Evolutionary conservation across 257 asterid species (phyloP), one percentile per base, ranked within the genome.

Genomic region (Henckelia pumila): DNA sequence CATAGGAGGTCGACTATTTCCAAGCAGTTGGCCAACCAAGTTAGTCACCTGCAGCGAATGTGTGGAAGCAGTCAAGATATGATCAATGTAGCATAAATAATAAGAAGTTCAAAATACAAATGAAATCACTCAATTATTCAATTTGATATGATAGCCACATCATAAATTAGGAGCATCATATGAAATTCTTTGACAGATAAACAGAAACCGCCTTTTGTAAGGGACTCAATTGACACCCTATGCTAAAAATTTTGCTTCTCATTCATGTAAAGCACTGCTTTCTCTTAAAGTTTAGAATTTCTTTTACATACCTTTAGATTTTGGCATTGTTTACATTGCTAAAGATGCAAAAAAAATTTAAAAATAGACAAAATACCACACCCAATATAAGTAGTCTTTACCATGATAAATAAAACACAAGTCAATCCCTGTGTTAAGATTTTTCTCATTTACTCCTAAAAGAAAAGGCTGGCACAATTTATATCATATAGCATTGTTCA

Each of bases 11-110:
- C 82, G 79, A 78, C 69, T 84, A 70, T 82, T 84, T 59, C 96
- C 97, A 26, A 93, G 95, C 77, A 93, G 83, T 68, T 84, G 94
- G 26, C 99, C 99, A n/a, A 93, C 95, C 21, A 90, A 82, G 84
- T 81, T 86, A 2, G 92, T 90, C 75, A 90, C 97, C 99, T 93
- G 95, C 82, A 73, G 40, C 52, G 65, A 64, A 64, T 24, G 70
- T 44, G 62, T 3, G 62, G 59, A 40, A 59, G 20, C 71, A 26
- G 56, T 75, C 76, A 69, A 49, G 14, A 56, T 40, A 19, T 56
- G 63, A 49, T 56, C 6, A 49, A 66, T 9, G 53, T 61, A 35
- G 68, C 22, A 59, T 13, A 52, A 55, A 1, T n/a, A 37, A 33
- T 64, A 61, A 71, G 24, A 67, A 50, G 26, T 5, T 44, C 53